Percentiles rank a stretch among this genome's conserved stretches.
These are phyloP conservation scores for Penicillium soppii DNA, from an alignment of 495 filamentous ascomycete genomes.

Conservation along the genomic window DNA sequence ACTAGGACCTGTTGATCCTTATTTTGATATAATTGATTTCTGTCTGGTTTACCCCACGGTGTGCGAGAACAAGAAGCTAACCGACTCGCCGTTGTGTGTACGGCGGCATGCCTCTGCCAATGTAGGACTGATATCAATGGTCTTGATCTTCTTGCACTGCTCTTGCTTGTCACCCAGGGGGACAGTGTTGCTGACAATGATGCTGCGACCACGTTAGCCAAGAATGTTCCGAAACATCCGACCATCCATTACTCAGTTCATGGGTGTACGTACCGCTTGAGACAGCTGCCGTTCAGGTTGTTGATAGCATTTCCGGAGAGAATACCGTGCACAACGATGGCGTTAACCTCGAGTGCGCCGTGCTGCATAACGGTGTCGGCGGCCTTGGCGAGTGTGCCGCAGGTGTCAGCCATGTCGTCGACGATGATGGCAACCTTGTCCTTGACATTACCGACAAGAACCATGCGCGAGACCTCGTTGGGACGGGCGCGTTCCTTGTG, in stretches of 20 bases:
- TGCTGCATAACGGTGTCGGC: slow-evolving; percentile 89
- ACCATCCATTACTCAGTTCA: background rate
- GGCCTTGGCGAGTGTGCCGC: slow-evolving; percentile 90
- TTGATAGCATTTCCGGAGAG: slow-evolving; percentile 89
- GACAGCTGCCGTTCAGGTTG: slow-evolving; percentile 75
- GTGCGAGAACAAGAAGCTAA: slow-evolving; percentile 93
- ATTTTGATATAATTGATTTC: slow-evolving; percentile 20
- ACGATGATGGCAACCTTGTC: slow-evolving; percentile 73
- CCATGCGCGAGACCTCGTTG: slow-evolving; percentile 96
- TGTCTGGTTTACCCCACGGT: slow-evolving; percentile 44
- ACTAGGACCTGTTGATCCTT: slow-evolving; percentile 3
- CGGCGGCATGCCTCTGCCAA: slow-evolving; percentile 68
- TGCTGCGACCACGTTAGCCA: slow-evolving; percentile 34
- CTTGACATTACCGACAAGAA: slow-evolving; percentile 65
- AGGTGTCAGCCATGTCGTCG: slow-evolving; percentile 87
- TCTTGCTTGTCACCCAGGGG: slow-evolving; percentile 77
- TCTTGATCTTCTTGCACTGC: slow-evolving; percentile 73
- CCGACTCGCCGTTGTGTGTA: slow-evolving; percentile 94
- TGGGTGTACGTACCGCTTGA: slow-evolving; percentile 37
- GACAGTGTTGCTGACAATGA: slow-evolving; percentile 98
- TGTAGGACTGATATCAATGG: slow-evolving; percentile 92
- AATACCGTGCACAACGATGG: slow-evolving; percentile 96
- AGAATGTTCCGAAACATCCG: background rate
- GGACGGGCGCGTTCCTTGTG: slow-evolving; percentile 96
- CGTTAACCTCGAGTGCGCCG: slow-evolving; percentile 82